These are phyloP conservation scores for Zygosaccharomyces sapae DNA, from an alignment of 1,139 yeast species.

Conservation along the genomic window DNA sequence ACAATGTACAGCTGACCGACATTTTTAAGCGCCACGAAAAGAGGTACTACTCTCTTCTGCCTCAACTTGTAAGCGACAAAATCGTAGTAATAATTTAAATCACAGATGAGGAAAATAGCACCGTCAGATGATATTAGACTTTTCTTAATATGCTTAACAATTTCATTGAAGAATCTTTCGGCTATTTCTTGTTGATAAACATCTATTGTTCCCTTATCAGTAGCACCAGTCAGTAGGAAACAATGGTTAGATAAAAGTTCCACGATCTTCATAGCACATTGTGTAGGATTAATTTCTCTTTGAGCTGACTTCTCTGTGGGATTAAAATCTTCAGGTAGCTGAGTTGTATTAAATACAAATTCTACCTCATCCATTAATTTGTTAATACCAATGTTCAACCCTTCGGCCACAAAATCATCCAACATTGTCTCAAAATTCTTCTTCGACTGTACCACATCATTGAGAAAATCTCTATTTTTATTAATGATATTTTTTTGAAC, in stretches of 20 bases:
- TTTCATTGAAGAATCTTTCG: constrained; percentile 70
- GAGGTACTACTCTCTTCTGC: constrained; percentile 67
- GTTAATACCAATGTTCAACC: constrained; percentile 84
- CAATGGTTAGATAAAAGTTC: constrained; percentile 68
- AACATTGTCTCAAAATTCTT: constrained; percentile 73
- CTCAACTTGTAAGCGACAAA: constrained; percentile 59
- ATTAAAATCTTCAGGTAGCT: constrained; percentile 51
- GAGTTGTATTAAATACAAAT: constrained; percentile 47
- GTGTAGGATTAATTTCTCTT: constrained; percentile 56
- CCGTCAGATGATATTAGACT: constrained; percentile 74
- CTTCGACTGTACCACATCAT: constrained; percentile 76
- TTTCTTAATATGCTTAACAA: constrained; percentile 70
- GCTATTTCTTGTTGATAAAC: constrained; percentile 94
- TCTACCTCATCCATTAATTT: constrained; percentile 77
- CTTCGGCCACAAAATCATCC: constrained; percentile 89
- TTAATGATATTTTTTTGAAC: constrained; percentile 57
- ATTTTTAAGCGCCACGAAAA: constrained; percentile 76
- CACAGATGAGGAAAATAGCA: constrained; percentile 71
- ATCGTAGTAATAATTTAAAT: constrained; percentile 69
- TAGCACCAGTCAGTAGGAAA: constrained; percentile 69
- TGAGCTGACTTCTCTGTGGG: constrained; percentile 34
- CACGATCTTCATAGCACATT: constrained; percentile 62
- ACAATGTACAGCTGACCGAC: constrained; percentile 80
- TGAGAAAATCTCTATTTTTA: constrained; percentile 69
- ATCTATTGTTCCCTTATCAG: constrained; percentile 83